Percentiles rank a stretch among this genome's conserved stretches.
Evolutionary conservation across 2,329 filamentous ascomycete genomes (phyloP).

Genomic region (Graphium sp.): DNA sequence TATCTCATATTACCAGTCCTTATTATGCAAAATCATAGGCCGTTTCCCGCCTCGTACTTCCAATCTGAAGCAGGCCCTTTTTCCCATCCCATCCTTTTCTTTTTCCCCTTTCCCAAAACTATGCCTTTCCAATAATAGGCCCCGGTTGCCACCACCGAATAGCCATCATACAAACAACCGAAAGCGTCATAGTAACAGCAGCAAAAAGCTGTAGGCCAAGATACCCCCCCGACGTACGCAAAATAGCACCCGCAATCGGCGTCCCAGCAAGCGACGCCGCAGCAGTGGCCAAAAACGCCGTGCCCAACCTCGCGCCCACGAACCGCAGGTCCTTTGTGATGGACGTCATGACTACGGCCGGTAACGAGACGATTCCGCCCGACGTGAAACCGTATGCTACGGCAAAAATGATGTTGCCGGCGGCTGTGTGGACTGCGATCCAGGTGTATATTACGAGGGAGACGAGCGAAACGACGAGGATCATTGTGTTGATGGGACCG

Average conservation of each 20-base stretch:
- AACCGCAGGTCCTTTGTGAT: conserved; percentile 20
- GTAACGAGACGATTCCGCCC: conserved; percentile 24
- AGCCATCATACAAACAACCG: no score
- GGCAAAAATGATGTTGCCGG: conserved; percentile 21
- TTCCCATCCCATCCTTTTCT: no score
- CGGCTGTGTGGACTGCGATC: conserved; percentile 16
- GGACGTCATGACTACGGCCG: conserved; percentile 21
- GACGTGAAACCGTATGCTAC: conserved; percentile 28
- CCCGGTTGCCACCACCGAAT: no score
- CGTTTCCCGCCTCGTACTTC: no score
- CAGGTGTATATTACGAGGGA: conserved; percentile 18
- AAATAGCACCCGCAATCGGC: conserved; percentile 19
- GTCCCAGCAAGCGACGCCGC: conserved; percentile 17
- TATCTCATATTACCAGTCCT: no score
- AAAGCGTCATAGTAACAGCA: no score
- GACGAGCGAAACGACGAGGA: conserved; percentile 15
- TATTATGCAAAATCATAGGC: no score
- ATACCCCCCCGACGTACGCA: conserved; percentile 9
- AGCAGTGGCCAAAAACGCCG: conserved; percentile 18
- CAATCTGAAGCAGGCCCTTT: no score
- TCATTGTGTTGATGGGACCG: conserved; percentile 22
- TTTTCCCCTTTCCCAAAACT: no score
- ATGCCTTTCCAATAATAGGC: no score
- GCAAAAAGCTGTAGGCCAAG: conserved; percentile 4
- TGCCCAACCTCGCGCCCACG: conserved; percentile 26